Conservation (phyloP, 768 basidiomycete genomes). For the Pisolithus marmoratus region DNA sequence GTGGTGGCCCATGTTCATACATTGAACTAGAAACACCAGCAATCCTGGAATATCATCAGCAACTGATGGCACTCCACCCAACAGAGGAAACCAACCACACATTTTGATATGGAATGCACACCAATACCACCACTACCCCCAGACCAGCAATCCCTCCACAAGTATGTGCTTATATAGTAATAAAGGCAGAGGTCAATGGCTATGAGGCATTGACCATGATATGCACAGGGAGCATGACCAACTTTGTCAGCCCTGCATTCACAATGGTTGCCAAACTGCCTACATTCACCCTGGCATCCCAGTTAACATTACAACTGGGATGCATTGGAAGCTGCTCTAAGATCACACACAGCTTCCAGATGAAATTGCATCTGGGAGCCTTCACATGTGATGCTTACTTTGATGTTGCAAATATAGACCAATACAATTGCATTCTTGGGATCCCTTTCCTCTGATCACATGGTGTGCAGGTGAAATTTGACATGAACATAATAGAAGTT, state of each 20-base stretch:
- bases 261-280: conserved; percentile 6
- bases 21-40: too few relatives aligned
- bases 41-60: too few relatives aligned
- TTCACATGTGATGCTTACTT: conserved; percentile 15
- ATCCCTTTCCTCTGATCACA: conserved; percentile 24
- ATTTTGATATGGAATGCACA: not conserved
- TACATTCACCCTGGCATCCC: conserved; percentile 8
- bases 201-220: conserved; percentile 15
- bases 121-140: not conserved
- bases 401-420: conserved; percentile 32
- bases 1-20: too few relatives aligned
- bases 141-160: not conserved
- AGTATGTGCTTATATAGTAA: not conserved
- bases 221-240: conserved; percentile 20
- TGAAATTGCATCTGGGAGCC: conserved; percentile 3
- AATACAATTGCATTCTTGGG: conserved; percentile 33
- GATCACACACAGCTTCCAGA: conserved; percentile 23
- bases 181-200: not conserved
- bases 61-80: not conserved
- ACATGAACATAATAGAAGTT: not conserved
- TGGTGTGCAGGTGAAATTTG: conserved; percentile 11
- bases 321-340: conserved; percentile 24
- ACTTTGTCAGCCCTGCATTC: conserved; percentile 18
- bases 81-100: not conserved
- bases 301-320: conserved; percentile 26